Conservation (phyloP, 108 stramenopile species). For the Licmophora abbreviata region DNA sequence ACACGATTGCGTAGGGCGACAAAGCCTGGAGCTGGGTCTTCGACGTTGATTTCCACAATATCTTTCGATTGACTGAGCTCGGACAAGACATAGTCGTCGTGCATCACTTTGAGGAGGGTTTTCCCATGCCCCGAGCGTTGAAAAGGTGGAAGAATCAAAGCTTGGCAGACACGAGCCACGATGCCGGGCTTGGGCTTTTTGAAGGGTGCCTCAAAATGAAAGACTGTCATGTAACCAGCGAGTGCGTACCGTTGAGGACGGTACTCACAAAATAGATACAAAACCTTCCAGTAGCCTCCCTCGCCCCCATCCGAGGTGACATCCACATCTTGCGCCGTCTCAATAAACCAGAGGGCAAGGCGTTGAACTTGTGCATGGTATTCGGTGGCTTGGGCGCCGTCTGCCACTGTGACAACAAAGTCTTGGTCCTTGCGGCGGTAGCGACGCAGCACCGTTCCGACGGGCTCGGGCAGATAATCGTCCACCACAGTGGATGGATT, state of each 20-base stretch:
- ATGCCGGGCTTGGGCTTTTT: constrained; percentile 66
- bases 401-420: constrained; percentile 59
- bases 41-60: constrained; percentile 67
- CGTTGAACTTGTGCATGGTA: constrained; percentile 61
- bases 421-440: constrained; percentile 15
- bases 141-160: constrained; percentile 61
- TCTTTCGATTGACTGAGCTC: background rate
- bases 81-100: constrained; percentile 10
- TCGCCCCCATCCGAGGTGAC: constrained; percentile 26
- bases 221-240: constrained; percentile 65
- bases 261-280: constrained; percentile 65
- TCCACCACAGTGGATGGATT: constrained; percentile 4
- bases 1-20: constrained; percentile 46
- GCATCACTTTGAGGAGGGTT: constrained; percentile 36
- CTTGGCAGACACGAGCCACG: constrained; percentile 66
- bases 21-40: constrained; percentile 71
- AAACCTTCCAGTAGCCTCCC: constrained; percentile 60
- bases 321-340: constrained; percentile 65
- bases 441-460: constrained; percentile 18
- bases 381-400: constrained; percentile 30
- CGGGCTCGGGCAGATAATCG: constrained; percentile 15
- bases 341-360: constrained; percentile 66
- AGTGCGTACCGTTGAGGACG: constrained; percentile 33
- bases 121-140: constrained; percentile 77
- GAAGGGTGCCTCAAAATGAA: constrained; percentile 71